phyloP scores from a whole-genome alignment of 805 yeast species.

The Lachancea mirantina region DNA sequence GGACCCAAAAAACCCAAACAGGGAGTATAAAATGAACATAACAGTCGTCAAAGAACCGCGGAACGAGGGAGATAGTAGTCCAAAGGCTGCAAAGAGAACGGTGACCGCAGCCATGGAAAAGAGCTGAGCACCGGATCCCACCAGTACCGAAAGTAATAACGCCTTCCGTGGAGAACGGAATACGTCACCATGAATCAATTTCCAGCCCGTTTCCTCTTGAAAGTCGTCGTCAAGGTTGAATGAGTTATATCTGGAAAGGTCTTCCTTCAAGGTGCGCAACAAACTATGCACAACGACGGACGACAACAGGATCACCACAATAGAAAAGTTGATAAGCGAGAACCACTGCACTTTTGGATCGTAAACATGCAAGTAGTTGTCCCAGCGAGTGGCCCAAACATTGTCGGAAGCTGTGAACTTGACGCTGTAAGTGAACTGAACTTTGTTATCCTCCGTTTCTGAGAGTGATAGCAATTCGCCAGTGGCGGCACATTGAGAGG shows the following conservation, averaged over 20 bases:
- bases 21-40: conserved; percentile 74
- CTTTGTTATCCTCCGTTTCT: conserved; percentile 45
- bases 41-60: conserved; percentile 91
- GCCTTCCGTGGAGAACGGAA: conserved; percentile 74
- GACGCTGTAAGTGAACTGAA: conserved; percentile 82
- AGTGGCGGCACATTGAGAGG: conserved; percentile 25
- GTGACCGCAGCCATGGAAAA: conserved; percentile 69
- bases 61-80: conserved; percentile 86
- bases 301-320: conserved; percentile 72
- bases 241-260: conserved; percentile 83
- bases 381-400: conserved; percentile 99
- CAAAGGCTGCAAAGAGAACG: conserved; percentile 75
- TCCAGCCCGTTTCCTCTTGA: conserved; percentile 96
- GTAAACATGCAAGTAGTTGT: conserved; percentile 83
- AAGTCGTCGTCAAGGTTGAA: conserved; percentile 80
- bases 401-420: conserved; percentile 61
- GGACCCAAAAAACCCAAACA: conserved; percentile 78
- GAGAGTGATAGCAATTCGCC: conserved; percentile 41
- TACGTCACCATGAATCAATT: conserved; percentile 89
- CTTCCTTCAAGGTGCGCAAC: conserved; percentile 71
- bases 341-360: conserved; percentile 96
- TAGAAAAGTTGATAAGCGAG: conserved; percentile 77
- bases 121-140: conserved; percentile 86
- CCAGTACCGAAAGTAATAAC: conserved; percentile 65
- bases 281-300: conserved; percentile 73